Conservation (phyloP, 257 asterid genomes). For the Mitragyna speciosa region DNA sequence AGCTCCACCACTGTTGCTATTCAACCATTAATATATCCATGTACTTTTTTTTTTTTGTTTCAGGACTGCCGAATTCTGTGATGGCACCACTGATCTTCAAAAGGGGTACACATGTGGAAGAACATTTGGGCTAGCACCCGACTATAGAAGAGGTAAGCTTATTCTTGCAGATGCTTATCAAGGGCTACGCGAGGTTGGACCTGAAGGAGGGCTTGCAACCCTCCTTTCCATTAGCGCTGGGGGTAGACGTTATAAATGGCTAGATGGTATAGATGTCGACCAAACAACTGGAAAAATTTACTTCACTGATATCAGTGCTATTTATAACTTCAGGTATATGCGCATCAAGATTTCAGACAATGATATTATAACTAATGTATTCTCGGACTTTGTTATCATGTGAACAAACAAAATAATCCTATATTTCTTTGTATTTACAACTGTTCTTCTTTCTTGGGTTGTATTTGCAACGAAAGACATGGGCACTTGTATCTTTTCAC, state of each 20-base stretch:
- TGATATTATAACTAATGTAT: too few species aligned
- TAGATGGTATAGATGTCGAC: background rate
- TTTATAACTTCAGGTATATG: background rate
- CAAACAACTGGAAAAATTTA: background rate
- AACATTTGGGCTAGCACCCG: background rate
- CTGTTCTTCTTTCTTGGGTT: too few species aligned
- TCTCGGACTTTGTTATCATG: too few species aligned
- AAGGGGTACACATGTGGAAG: background rate
- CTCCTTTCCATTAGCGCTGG: background rate
- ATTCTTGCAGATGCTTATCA: background rate
- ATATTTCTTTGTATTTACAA: too few species aligned
- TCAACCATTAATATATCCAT: background rate
- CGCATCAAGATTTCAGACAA: too few species aligned
- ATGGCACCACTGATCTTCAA: background rate
- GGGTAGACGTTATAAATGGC: background rate
- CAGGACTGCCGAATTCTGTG: background rate
- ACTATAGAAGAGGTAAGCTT: background rate
- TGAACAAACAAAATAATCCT: too few species aligned
- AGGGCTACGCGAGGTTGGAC: background rate
- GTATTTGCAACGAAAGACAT: too few species aligned
- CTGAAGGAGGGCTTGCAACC: slow-evolving; percentile 2
- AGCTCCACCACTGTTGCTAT: too few species aligned
- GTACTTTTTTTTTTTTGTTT: background rate
- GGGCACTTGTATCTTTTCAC: too few species aligned
- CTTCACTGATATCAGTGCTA: background rate